Conservation (phyloP, 805 yeast genomes). For the Wickerhamiella siamensis region DNA sequence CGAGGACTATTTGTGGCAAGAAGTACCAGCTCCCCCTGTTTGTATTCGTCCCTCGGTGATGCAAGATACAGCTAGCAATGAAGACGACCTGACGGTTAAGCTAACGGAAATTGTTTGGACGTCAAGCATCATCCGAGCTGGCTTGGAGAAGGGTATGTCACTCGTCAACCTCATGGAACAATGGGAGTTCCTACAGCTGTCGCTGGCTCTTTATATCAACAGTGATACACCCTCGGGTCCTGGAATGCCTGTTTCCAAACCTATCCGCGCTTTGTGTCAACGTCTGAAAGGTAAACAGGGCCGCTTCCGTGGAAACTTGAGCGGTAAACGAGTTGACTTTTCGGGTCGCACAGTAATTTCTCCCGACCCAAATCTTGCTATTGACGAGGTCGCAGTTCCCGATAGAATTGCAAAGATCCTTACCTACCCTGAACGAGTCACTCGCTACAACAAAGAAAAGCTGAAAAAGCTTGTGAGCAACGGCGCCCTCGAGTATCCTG, state of each 20-base stretch:
- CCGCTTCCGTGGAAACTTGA: slow-evolving; percentile 91
- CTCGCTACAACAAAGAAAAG: slow-evolving; percentile 70
- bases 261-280: slow-evolving; percentile 92
- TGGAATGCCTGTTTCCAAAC: slow-evolving; percentile 37
- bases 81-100: slow-evolving; percentile 93
- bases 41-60: slow-evolving; percentile 97
- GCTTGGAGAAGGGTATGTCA: slow-evolving; percentile 87
- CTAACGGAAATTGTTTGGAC: slow-evolving; percentile 95
- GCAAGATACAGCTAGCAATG: slow-evolving; percentile 86
- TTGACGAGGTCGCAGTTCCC: slow-evolving; percentile 98
- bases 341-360: slow-evolving; percentile 97
- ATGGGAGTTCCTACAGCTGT: slow-evolving; percentile 93
- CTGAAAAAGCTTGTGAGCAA: slow-evolving; percentile 57
- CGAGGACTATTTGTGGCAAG: slow-evolving; percentile 93
- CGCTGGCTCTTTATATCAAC: slow-evolving; percentile 94
- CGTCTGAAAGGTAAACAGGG: slow-evolving; percentile 97
- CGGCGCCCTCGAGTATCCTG: slow-evolving; percentile 88
- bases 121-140: slow-evolving; percentile 84
- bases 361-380: slow-evolving; percentile 89
- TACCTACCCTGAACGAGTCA: slow-evolving; percentile 91
- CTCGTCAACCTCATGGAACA: slow-evolving; percentile 93
- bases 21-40: slow-evolving; percentile 96
- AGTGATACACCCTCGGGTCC: slow-evolving; percentile 72
- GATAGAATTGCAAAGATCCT: slow-evolving; percentile 89
- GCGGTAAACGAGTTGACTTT: slow-evolving; percentile 97